Evolutionary conservation across 768 basidiomycete genomes (phyloP), one percentile per base, ranked within the genome.

Genomic region (Gymnopilus junonius): DNA sequence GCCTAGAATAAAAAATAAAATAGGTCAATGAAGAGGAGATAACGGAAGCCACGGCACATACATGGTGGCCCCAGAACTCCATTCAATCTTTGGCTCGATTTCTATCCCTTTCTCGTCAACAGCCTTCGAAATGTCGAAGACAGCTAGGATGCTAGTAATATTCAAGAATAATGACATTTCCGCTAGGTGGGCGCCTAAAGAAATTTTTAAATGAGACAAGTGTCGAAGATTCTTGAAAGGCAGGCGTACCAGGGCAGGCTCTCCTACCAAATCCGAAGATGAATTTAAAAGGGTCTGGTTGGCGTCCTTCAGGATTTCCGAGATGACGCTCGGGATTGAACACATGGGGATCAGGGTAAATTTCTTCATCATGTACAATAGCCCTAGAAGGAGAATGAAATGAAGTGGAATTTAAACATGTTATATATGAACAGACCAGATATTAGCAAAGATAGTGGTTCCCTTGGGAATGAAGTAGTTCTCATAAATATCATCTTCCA

Each of bases 191-290:
- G 65, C 65, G 20, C 72, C 72, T 73, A 43, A 8, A 46, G 50
- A 39, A 25, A n/a, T n/a, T n/a, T n/a, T n/a, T n/a, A n/a, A 58
- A 15, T 54, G 55, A 43, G n/a, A 25, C 31, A 15, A 37, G 15
- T 40, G 23, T 35, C 29, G 21, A 12, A 40, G 39, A 3, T 43
- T n/a, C 35, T 7, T 8, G 23, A 8, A 34, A 56, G 29, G 21
- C 11, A 2, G 35, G 55, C 31, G 15, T 20, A 70, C 74, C 74
- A 58, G 76, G 76, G 43, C 76, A 77, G 10, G 66, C 46, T 53
- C 79, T 67, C 32, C 77, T 71, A n/a, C 79, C 78, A 48, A 76
- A 78, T 8, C 79, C 79, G 42, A 79, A 80, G 4, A 74, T 71
- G 42, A 70, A 72, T 58, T 73, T 71, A 42, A 66, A 63, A 4